Base-by-base conservation (phyloP, 768 basidiomycete genomes). In the Rhizopogon roseolus region DNA sequence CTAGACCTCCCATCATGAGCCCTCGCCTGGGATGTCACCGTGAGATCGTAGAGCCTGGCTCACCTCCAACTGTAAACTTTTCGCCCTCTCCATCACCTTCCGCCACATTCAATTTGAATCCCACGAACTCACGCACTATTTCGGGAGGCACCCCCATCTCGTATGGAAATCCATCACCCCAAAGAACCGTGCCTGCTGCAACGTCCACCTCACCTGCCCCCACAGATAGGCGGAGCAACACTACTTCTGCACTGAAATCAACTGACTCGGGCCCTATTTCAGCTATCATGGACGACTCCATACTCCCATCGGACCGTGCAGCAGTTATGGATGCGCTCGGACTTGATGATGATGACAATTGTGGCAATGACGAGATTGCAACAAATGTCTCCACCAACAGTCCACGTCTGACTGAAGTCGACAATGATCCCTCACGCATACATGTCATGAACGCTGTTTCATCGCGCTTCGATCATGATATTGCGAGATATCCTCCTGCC, bases 251-350 rank as follows among this genome's bases (percentile, higher is more conserved):
- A 8, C 41, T 17, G 28, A 28, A 27, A 25, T 13, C 28, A 11
- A 3, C 13, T 2, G 9, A 39, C 9, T 1, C 37, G 3, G 25
- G n/a, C 17, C n/a, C 2, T 8, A 5, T 27, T 19, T 50, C 43
- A 13, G 41, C 41, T n/a, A 14, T 38, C 28, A 27, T 49, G 25
- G 25, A 50, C 7, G 37, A 54, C 19, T 25, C 5, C 7, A 13
- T 46, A 1, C 38, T 49, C 27, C 41, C n/a, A 36, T 29, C 51
- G 3, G 51, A 53, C 43, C 19, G 39, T 11, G 52, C 48, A 2
- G 41, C 43, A 32, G 37, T 53, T 4, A 42, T 44, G 52, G 32
- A 53, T 32, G 55, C 57, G 14, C 48, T 53, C 19, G 51, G 57
- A 43, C 52, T 54, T 17, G 28, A 42, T 28, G 54, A 57, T 13